Evolutionary conservation across 2,329 filamentous ascomycete species (phyloP), one percentile per base, ranked within the genome.

Genomic region (Fusarium avenaceum): DNA sequence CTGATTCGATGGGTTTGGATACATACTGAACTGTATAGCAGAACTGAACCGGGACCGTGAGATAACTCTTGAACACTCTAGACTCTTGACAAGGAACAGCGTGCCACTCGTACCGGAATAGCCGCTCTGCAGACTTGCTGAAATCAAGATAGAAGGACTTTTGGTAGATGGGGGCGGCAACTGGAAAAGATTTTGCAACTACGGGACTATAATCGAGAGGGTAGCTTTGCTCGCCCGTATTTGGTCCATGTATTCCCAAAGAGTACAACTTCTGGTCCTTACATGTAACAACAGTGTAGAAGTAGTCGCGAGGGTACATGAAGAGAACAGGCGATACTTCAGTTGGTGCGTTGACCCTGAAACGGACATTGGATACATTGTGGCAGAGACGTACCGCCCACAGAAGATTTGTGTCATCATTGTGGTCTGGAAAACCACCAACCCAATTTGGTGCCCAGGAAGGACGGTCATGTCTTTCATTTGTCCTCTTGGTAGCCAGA

Each of bases 391-490:
- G 67, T 35, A 70, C 62, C 44, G 52, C 68, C 65, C 69, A 72
- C 4, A 57, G 46, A 15, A 50, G 15, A 15, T 26, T 26, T 8
- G 52, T 33, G 26, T 69, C 53, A 10, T 50, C 55, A 7, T 22
- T 46, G 17, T 35, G 38, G 47, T 33, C 14, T 33, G 30, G 30
- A 33, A 70, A 69, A 6, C 54, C 58, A 24, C 69, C 69, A 3
- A 51, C 40, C 69, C 69, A 72, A 47, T 70, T 70, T 17, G 69
- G 69, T 9, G 69, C 65, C 69, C 69, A 72, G 1, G 69, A 70
- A 3, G 69, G 69, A n/a, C 70, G 64, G 10, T 58, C 58, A 17
- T 14, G 30, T 14, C 14, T 33, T 33, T 69, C 62, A 39, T 62
- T 49, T 33, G 13, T 15, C 20, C 54, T 65, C n/a, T 70, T 70